Evolutionary conservation across 495 filamentous ascomycete genomes (phyloP).

Genomic region (Xylaria cubensis): DNA sequence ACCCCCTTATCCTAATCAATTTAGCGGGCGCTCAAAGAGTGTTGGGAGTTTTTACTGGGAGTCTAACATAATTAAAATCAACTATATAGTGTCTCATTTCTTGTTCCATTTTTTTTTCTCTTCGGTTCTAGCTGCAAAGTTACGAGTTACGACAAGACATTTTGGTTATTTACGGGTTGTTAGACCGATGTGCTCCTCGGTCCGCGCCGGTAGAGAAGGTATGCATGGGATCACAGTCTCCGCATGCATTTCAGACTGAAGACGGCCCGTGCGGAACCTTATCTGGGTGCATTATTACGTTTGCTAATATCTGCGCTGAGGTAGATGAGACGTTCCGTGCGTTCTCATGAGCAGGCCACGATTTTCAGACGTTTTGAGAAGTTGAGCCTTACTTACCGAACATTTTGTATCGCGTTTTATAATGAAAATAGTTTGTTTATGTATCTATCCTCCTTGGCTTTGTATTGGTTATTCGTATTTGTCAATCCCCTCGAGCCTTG

Average conservation of each 20-base stretch:
- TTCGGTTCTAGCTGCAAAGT: neutral
- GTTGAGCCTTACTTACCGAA: neutral
- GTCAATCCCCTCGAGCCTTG: neutral
- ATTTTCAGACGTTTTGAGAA: neutral
- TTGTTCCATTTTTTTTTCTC: neutral
- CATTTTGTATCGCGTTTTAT: neutral
- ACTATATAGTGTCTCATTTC: neutral
- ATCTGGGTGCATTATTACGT: neutral
- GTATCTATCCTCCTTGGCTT: neutral
- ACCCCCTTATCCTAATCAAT: slow-evolving; percentile 23
- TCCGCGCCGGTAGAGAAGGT: neutral
- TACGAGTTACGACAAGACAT: slow-evolving; percentile 13
- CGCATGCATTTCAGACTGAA: neutral
- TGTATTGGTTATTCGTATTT: neutral
- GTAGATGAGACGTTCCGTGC: neutral
- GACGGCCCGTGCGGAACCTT: neutral
- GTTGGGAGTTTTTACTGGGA: neutral
- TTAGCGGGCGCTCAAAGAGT: slow-evolving; percentile 3
- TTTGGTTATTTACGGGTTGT: neutral
- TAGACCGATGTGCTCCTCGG: neutral
- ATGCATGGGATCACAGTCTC: neutral
- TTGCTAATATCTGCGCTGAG: neutral
- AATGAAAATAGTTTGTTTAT: neutral
- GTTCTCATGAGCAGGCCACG: neutral
- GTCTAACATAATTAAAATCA: neutral